Conservation (phyloP, 164 flowering plant species). For the Hamamelis virginiana region DNA sequence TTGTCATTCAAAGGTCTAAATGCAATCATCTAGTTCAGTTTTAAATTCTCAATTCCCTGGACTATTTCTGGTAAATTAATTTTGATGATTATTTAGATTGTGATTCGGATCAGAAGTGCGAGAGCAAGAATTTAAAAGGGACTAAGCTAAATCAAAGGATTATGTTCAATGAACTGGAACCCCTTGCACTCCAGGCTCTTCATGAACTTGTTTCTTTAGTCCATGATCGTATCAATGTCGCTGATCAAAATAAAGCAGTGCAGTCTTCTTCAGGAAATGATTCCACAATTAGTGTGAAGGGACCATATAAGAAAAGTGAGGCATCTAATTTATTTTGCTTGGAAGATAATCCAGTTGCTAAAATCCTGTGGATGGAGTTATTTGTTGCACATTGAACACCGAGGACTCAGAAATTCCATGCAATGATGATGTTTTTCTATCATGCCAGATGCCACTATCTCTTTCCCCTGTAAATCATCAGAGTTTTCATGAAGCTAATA, state of each 20-base stretch:
- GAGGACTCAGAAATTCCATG: constrained; percentile 75
- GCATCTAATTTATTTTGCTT: constrained; percentile 25
- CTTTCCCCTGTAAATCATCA: constrained; percentile 15
- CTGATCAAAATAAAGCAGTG: constrained; percentile 29
- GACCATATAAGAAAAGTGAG: constrained; percentile 20
- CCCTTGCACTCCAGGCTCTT: constrained; percentile 52
- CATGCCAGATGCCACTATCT: constrained; percentile 20
- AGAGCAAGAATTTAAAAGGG: constrained; percentile 20
- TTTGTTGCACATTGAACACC: constrained; percentile 60
- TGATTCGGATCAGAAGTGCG: constrained; percentile 15
- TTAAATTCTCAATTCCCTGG: constrained; percentile 32
- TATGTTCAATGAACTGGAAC: constrained; percentile 52
- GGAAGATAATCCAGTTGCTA: constrained; percentile 79
- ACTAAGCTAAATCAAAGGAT: constrained; percentile 23
- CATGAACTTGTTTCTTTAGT: constrained; percentile 76
- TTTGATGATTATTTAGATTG: constrained; percentile 18
- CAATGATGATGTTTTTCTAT: constrained; percentile 61
- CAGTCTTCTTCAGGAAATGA: constrained; percentile 26
- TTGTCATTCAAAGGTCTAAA: constrained; percentile 24
- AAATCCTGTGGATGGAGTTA: constrained; percentile 53
- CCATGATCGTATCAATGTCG: constrained; percentile 54
- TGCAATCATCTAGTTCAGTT: constrained; percentile 22
- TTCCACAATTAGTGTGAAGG: constrained; percentile 21
- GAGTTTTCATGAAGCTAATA: constrained; percentile 21
- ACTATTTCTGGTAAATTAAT: no score